Percentiles rank a stretch among this genome's conserved stretches.
These are phyloP conservation scores for Pestalotiopsis fici DNA, from an alignment of 2,329 filamentous ascomycete genomes.

Conservation along the genomic window DNA sequence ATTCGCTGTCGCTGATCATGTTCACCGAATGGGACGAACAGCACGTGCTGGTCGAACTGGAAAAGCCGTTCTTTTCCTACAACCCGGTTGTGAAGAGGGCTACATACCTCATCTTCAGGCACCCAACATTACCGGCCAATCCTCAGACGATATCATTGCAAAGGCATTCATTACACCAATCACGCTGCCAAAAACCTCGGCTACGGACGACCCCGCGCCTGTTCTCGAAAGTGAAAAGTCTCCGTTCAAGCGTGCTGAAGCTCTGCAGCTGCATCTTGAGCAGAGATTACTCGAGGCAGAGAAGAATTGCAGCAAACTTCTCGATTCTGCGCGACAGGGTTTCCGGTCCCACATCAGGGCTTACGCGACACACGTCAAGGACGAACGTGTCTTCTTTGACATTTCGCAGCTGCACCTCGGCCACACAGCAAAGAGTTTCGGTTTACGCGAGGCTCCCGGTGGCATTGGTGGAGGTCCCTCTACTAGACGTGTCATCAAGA, in stretches of 20 bases:
- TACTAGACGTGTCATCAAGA: conserved; percentile 41
- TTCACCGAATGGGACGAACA: conserved; percentile 92
- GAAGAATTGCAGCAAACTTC: conserved; percentile 47
- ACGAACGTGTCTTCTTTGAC: conserved; percentile 85
- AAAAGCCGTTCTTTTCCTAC: conserved; percentile 84
- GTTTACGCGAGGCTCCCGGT: conserved; percentile 82
- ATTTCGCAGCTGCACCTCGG: conserved; percentile 90
- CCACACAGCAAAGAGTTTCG: conserved; percentile 92
- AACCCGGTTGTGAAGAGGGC: conserved; percentile 88
- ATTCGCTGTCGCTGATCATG: conserved; percentile 89
- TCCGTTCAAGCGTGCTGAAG: conserved; percentile 52
- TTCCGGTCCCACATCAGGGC: conserved; percentile 93
- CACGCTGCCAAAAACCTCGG: conserved; percentile 55
- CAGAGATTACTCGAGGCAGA: conserved; percentile 52
- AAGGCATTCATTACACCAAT: conserved; percentile 65
- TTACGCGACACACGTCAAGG: conserved; percentile 89
- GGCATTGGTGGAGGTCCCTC: conserved; percentile 67
- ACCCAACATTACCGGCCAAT: conserved; percentile 46
- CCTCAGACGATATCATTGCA: conserved; percentile 59
- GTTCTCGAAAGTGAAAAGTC: conserved; percentile 41
- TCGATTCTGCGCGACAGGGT: conserved; percentile 80
- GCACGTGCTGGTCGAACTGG: conserved; percentile 89
- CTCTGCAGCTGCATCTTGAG: conserved; percentile 60
- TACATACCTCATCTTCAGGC: conserved; percentile 75
- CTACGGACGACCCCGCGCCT: conserved; percentile 63